Conservation (phyloP, 2,329 filamentous ascomycete species). For the Aureobasidium leucospermi region DNA sequence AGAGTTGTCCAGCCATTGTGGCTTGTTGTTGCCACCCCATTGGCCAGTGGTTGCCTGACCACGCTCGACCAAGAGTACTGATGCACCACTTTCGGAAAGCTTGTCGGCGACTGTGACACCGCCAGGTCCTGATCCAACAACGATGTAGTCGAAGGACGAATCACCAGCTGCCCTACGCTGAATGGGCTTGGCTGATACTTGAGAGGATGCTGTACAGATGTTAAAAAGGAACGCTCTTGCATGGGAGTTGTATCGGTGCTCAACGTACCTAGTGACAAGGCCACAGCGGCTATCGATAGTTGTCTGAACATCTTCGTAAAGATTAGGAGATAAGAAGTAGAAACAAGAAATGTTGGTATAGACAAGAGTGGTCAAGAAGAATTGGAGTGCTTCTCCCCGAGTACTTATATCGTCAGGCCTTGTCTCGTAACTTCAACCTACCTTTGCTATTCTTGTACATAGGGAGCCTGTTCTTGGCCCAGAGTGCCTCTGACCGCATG, state of each 20-base stretch:
- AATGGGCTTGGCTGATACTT: constrained; percentile 8
- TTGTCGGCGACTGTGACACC: constrained; percentile 12
- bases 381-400: neutral
- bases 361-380: neutral
- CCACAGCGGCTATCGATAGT: constrained; percentile 8
- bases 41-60: constrained; percentile 6
- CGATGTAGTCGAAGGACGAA: constrained; percentile 11
- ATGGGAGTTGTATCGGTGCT: neutral
- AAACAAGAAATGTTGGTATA: neutral
- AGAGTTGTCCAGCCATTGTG: constrained; percentile 5
- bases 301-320: constrained; percentile 10
- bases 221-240: neutral
- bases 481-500: neutral
- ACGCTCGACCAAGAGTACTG: constrained; percentile 2
- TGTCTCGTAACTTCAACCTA: neutral
- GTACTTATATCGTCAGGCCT: constrained; percentile 8
- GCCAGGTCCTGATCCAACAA: constrained; percentile 9
- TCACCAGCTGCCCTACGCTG: neutral
- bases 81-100: constrained; percentile 9
- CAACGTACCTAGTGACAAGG: neutral
- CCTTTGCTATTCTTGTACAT: constrained; percentile 6
- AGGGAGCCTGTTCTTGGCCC: neutral
- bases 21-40: constrained; percentile 5
- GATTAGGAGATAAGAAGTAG: neutral
- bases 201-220: neutral